Base-by-base conservation (phyloP, 2,329 filamentous ascomycete genomes). In the Aspergillus novoparasiticus region DNA sequence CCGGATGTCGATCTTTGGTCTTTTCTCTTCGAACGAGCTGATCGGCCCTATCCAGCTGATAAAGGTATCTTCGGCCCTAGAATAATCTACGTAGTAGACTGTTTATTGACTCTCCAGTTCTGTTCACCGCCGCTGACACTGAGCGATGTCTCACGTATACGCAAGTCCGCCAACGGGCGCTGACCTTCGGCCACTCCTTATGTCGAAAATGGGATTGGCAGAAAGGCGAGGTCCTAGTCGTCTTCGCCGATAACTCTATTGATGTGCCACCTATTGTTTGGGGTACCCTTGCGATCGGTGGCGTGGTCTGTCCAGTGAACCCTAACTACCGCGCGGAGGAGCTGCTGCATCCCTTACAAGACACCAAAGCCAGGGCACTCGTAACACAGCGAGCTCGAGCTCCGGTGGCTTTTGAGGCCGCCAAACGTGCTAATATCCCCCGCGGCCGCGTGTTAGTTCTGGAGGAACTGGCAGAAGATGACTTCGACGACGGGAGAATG, bases 231-330 rank as follows among this genome's bases (percentile, higher is more conserved):
- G 67, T 72, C 23, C 58, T 72, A 19, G 59, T 63, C 6, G 10
- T 67, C 16, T 63, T 68, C n/a, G 51, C 68, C 1, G 60, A 68
- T 1, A 71, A 70, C 54, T 60, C 57, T 9, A 63, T 66, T 21
- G 65, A 70, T 16, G 21, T 66, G 6, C 61, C 62, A 8, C 36
- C 60, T 2, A 43, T 65, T 16, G 34, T 36, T 36, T 72, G 65
- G 55, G 71, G 71, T 3, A 61, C 57, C 0, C 66, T 73, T 14
- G 70, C 69, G 61, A 59, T 68, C 2, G 73, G 73, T 14, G 73
- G 72, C 4, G 67, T 73, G 2, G 69, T 71, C 8, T 72, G 68
- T 48, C 72, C 72, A 0, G 63, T 73, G 30, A 74, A 74, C 45
- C 67, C 72, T 32, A 68, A 64, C 3, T 73, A 70, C 46, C 64